Base-by-base conservation (phyloP, 1,284 basidiomycete genomes). In the Cerioporus squamosus region DNA sequence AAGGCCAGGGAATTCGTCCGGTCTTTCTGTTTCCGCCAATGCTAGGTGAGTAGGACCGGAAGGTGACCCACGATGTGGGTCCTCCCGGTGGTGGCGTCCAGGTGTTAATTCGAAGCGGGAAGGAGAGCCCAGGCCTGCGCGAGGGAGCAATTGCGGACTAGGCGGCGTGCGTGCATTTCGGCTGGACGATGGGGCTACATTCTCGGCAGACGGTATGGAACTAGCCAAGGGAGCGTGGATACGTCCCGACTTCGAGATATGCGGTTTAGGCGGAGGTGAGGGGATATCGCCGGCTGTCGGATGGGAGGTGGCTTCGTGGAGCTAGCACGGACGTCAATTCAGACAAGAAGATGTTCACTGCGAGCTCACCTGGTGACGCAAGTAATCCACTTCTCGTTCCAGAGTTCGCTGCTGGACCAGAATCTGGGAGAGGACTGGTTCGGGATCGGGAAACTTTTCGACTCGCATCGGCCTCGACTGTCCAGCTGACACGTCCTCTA, bases 351-450 rank as follows among this genome's bases (percentile, higher is more conserved):
- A 14, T 24, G 17, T 14, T 14, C 15, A 33, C 6, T 2, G 1
- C 4, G 5, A 4, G 52, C 58, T 24, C 18, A 59, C 62, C 14
- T 42, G 48, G 14, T 45, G 31, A 23, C 51, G 42, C 2, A 64
- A 50, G 2, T 54, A 49, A 18, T 59, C 59, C 3, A 64, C 52
- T 26, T 64, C 62, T 6, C 62, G 59, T 44, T 64, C 62, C 0
- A 64, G 59, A 18, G 47, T 43, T 9, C 62, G 59, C 7, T 57
- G 51, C 10, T 59, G 57, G 10, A 54, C 51, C 6, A 44, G 24
- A 17, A 57, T 42, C 10, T 53, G 46, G 4, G 62, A 38, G 5
- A 56, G 15, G 9, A 61, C 12, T 6, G 17, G 39, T 8, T 46
- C 45, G 1, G 17, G 14, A 1, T 20, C 46, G 1, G 17, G 18